A percentile compares a stretch with the other conserved stretches of the same genome.
These are phyloP conservation scores for Nitzschia sp. DNA, from an alignment of 108 stramenopile species.

Conservation along the genomic window DNA sequence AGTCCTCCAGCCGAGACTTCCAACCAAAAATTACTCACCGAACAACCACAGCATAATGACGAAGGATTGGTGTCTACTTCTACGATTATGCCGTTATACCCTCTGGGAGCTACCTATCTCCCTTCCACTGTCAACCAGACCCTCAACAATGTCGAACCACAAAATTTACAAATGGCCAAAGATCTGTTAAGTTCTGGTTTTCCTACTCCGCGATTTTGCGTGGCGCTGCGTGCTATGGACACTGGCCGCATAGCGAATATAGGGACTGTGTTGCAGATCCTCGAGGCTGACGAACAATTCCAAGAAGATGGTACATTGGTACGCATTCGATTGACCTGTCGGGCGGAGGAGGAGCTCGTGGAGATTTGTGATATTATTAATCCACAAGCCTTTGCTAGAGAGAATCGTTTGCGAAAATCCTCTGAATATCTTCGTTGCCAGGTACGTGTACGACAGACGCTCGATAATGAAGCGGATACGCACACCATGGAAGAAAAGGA, in stretches of 20 bases:
- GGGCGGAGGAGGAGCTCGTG: slow-evolving; percentile 40
- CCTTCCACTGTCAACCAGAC: slow-evolving; percentile 47
- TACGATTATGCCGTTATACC: slow-evolving; percentile 63
- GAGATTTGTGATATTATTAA: slow-evolving; percentile 53
- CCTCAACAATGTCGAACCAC: slow-evolving; percentile 72
- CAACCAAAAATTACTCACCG: not conserved
- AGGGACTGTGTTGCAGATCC: slow-evolving; percentile 55
- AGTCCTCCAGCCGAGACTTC: not conserved
- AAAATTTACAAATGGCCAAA: slow-evolving; percentile 73
- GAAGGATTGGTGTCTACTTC: not conserved
- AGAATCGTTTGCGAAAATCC: slow-evolving; percentile 36
- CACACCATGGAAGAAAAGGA: slow-evolving; percentile 3
- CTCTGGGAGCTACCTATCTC: slow-evolving; percentile 55
- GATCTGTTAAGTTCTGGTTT: slow-evolving; percentile 20
- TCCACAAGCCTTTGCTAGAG: slow-evolving; percentile 29
- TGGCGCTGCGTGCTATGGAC: slow-evolving; percentile 55
- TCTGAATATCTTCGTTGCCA: slow-evolving; percentile 48
- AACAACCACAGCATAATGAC: not conserved
- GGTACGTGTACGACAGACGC: slow-evolving; percentile 7
- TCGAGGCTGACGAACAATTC: not conserved
- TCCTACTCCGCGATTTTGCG: slow-evolving; percentile 45
- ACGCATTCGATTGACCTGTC: slow-evolving; percentile 32
- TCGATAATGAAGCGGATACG: not conserved
- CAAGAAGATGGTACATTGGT: not conserved
- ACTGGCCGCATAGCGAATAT: slow-evolving; percentile 62